Conservation (phyloP, 2,329 filamentous ascomycete species). For the Epichloe amarillans region DNA sequence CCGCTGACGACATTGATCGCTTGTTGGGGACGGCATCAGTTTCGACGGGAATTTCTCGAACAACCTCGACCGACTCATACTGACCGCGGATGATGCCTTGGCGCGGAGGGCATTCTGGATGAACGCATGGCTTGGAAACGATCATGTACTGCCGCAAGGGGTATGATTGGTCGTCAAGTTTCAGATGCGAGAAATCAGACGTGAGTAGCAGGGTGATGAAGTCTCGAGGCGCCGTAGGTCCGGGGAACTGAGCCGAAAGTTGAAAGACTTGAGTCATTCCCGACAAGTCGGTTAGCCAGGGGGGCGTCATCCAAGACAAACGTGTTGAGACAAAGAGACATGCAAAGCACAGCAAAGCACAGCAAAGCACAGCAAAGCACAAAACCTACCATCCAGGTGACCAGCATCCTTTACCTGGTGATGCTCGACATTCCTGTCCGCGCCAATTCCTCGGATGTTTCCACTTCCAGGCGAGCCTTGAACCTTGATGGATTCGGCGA, state of each 20-base stretch:
- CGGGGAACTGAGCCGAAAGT: slow-evolving; percentile 79
- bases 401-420: slow-evolving; percentile 43
- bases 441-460: slow-evolving; percentile 73
- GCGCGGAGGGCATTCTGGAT: slow-evolving; percentile 57
- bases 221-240: slow-evolving; percentile 75
- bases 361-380: too few relatives aligned
- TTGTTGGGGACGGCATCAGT: slow-evolving; percentile 19
- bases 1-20: slow-evolving; percentile 20
- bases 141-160: slow-evolving; percentile 62
- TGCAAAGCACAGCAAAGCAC: too few relatives aligned
- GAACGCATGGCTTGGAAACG: slow-evolving; percentile 70
- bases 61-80: slow-evolving; percentile 87
- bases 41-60: slow-evolving; percentile 62
- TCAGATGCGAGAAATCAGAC: slow-evolving; percentile 38
- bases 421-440: slow-evolving; percentile 60
- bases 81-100: slow-evolving; percentile 67
- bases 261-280: slow-evolving; percentile 49
- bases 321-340: background rate
- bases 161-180: slow-evolving; percentile 10
- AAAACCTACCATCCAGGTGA: slow-evolving; percentile 42
- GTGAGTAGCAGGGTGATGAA: slow-evolving; percentile 72
- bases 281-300: background rate
- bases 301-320: background rate
- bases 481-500: slow-evolving; percentile 61
- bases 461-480: slow-evolving; percentile 57